phyloP scores from a whole-genome alignment of 2,329 filamentous ascomycete species.

The Alternaria infectoria region DNA sequence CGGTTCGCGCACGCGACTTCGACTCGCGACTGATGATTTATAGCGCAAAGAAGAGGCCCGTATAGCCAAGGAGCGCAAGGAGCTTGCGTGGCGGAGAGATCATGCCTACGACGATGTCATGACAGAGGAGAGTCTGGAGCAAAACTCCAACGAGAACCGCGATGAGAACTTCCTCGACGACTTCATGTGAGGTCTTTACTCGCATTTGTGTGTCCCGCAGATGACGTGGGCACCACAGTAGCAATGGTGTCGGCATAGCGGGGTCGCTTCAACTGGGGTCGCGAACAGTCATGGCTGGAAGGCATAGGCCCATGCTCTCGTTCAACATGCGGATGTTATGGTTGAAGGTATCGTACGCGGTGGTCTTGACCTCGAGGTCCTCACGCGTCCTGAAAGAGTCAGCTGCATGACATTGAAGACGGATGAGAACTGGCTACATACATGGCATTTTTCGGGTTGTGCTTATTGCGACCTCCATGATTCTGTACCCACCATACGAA shows the following conservation, averaged over 20 bases:
- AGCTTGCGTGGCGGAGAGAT: constrained; percentile 94
- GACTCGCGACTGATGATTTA: constrained; percentile 9
- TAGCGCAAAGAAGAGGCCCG: constrained; percentile 79
- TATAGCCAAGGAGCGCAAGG: constrained; percentile 78
- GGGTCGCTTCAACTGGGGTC: constrained; percentile 25
- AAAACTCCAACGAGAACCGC: constrained; percentile 84
- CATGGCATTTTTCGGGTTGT: constrained; percentile 21
- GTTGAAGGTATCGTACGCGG: constrained; percentile 67
- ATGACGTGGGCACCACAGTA: constrained; percentile 8
- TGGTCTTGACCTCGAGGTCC: constrained; percentile 40
- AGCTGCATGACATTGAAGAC: background rate
- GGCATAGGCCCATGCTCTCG: constrained; percentile 71
- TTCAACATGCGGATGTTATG: constrained; percentile 76
- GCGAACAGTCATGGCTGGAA: constrained; percentile 44
- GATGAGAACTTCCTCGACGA: constrained; percentile 82
- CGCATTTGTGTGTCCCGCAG: background rate
- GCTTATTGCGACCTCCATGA: constrained; percentile 38
- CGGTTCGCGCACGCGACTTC: background rate
- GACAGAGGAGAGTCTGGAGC: constrained; percentile 78
- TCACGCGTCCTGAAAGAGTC: constrained; percentile 27
- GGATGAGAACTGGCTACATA: constrained; percentile 16
- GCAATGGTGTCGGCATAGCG: constrained; percentile 1
- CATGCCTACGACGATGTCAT: constrained; percentile 96
- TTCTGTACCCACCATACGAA: constrained; percentile 55
- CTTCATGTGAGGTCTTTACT: constrained; percentile 59